phyloP scores from a whole-genome alignment of 257 asterid species.

The Hygrophila difformis region DNA sequence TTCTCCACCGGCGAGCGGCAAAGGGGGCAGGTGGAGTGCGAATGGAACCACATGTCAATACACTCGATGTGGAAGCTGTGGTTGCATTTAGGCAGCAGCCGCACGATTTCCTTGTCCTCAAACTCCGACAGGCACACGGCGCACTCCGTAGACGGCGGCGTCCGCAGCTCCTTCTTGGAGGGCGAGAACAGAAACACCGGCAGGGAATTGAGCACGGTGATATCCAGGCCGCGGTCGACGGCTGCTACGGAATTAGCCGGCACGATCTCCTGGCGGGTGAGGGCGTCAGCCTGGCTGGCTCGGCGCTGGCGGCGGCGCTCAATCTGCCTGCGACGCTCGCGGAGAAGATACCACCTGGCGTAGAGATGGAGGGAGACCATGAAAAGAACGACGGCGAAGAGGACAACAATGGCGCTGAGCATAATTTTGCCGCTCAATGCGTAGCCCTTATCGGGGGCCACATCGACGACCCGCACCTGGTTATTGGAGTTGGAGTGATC shows the following conservation, averaged over 20 bases:
- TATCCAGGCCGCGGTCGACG: conserved; percentile 14
- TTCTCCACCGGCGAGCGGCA: conserved; percentile 29
- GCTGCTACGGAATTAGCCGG: background rate
- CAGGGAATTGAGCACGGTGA: conserved; percentile 17
- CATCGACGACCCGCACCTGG: background rate
- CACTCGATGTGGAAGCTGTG: conserved; percentile 36
- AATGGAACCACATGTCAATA: conserved; percentile 40
- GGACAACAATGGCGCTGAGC: background rate
- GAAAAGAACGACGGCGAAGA: background rate
- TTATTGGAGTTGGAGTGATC: too few relatives aligned
- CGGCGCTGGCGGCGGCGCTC: background rate
- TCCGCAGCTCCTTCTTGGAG: background rate
- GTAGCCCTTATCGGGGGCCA: background rate
- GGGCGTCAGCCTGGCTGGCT: background rate
- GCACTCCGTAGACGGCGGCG: conserved; percentile 20
- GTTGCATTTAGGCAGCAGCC: conserved; percentile 34
- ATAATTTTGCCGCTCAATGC: background rate
- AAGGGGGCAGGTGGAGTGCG: conserved; percentile 41
- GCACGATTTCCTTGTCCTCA: conserved; percentile 23
- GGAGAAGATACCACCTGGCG: conserved; percentile 1
- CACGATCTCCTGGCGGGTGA: too few relatives aligned
- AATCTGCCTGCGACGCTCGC: background rate
- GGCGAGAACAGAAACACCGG: conserved; percentile 14
- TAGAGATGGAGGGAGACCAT: background rate
- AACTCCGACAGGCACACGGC: conserved; percentile 43